A percentile compares a stretch with the other conserved stretches of the same genome.
phyloP scores from a whole-genome alignment of 192 early-diverging fungal genomes.

The Chytriomyces hyalinus region DNA sequence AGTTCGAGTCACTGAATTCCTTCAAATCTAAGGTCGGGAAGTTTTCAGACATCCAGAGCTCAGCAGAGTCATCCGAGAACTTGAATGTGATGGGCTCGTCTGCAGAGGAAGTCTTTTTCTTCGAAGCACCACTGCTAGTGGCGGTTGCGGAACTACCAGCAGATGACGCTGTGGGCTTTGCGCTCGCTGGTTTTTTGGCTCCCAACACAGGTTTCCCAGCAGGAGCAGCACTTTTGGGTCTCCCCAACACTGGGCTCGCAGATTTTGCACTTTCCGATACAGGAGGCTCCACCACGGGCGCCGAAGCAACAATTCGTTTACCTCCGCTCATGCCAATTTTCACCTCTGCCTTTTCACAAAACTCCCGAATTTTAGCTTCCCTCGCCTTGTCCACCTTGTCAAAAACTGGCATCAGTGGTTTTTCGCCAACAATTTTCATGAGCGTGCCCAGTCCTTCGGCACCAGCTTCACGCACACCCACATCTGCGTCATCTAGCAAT shows the following conservation, averaged over 20 bases:
- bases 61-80: constrained; percentile 71
- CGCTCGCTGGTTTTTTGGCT: constrained; percentile 20
- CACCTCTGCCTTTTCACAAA: constrained; percentile 82
- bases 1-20: constrained; percentile 72
- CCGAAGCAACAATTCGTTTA: background rate
- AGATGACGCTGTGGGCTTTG: constrained; percentile 16
- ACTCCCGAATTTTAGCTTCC: constrained; percentile 85
- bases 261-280: background rate
- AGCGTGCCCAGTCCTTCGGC: constrained; percentile 88
- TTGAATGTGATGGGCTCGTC: constrained; percentile 64
- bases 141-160: constrained; percentile 26
- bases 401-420: constrained; percentile 60
- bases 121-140: constrained; percentile 18
- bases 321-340: constrained; percentile 20
- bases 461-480: constrained; percentile 79
- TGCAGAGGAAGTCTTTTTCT: constrained; percentile 41
- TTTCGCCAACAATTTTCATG: constrained; percentile 85
- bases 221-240: background rate
- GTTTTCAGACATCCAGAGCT: constrained; percentile 64
- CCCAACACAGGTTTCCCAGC: background rate
- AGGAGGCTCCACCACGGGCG: background rate
- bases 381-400: constrained; percentile 90
- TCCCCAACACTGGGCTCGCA: constrained; percentile 8
- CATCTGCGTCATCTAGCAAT: constrained; percentile 81
- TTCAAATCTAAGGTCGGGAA: constrained; percentile 65